Percentiles rank a stretch among this genome's conserved stretches.
These are phyloP conservation scores for Macadamia integrifolia DNA, from an alignment of 164 flowering plant genomes.

Conservation along the genomic window DNA sequence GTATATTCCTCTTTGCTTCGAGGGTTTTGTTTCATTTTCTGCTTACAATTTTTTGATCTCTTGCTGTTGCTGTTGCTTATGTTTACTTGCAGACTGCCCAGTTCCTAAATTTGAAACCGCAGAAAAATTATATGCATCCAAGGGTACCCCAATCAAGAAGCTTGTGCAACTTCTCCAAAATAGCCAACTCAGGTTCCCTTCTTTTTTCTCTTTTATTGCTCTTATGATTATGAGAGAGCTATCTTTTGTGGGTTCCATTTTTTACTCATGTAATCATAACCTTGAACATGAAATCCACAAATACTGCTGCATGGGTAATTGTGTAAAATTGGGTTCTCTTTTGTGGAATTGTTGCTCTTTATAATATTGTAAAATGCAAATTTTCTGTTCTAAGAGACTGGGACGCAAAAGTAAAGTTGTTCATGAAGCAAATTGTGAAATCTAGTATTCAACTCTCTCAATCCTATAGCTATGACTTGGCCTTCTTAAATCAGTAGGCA, in stretches of 20 bases:
- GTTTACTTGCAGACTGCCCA: slow-evolving; percentile 61
- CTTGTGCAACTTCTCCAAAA: slow-evolving; percentile 91
- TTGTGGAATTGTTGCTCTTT: background rate
- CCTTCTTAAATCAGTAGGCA: too few relatives aligned
- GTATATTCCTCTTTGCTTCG: background rate
- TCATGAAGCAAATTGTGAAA: too few relatives aligned
- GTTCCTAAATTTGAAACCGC: slow-evolving; percentile 81
- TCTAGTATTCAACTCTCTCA: too few relatives aligned
- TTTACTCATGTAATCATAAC: background rate
- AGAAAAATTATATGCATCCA: slow-evolving; percentile 66
- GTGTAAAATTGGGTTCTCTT: background rate
- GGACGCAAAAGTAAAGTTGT: too few relatives aligned
- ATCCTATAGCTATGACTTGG: too few relatives aligned
- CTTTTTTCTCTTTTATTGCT: background rate
- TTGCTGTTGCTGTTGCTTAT: background rate
- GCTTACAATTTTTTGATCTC: background rate
- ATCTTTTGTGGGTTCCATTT: background rate
- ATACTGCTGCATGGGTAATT: background rate
- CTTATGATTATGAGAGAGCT: background rate
- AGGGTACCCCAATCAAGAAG: slow-evolving; percentile 91
- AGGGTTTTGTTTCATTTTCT: background rate
- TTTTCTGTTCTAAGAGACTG: too few relatives aligned
- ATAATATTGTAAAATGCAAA: too few relatives aligned
- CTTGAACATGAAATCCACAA: background rate
- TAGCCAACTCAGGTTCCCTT: slow-evolving; percentile 81